phyloP scores from a whole-genome alignment of 495 filamentous ascomycete genomes.

The Mytilinidion resinicola region DNA sequence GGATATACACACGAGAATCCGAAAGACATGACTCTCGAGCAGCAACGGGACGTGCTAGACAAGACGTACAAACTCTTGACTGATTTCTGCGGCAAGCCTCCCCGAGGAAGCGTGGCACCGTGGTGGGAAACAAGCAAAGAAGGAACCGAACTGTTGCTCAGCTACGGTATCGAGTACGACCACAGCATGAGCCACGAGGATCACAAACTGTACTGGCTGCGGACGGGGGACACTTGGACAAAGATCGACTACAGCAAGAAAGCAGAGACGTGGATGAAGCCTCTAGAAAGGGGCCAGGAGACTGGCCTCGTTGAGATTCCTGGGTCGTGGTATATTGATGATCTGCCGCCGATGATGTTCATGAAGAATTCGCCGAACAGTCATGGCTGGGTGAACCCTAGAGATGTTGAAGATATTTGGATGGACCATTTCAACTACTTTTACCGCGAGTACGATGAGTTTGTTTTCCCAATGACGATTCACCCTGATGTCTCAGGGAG shows the following conservation, averaged over 20 bases:
- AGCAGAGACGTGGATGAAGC: constrained; percentile 53
- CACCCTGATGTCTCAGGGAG: constrained; percentile 56
- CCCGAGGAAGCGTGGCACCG: constrained; percentile 56
- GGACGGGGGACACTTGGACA: constrained; percentile 42
- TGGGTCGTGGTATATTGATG: constrained; percentile 52
- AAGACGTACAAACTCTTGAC: constrained; percentile 68
- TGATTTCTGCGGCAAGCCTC: constrained; percentile 66
- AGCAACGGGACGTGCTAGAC: constrained; percentile 68
- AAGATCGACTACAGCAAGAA: constrained; percentile 48
- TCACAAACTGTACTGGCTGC: constrained; percentile 51
- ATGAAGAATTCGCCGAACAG: constrained; percentile 47
- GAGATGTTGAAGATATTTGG: constrained; percentile 53
- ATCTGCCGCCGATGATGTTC: constrained; percentile 54
- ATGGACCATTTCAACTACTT: constrained; percentile 54
- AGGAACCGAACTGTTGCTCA: constrained; percentile 44
- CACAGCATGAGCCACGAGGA: constrained; percentile 40
- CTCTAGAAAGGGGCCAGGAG: constrained; percentile 40
- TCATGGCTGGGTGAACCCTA: constrained; percentile 53
- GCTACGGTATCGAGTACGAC: constrained; percentile 40
- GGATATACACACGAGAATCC: constrained; percentile 76
- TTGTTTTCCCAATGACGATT: constrained; percentile 56
- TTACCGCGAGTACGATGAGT: constrained; percentile 56
- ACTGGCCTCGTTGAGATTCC: constrained; percentile 53
- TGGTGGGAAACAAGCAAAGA: constrained; percentile 49
- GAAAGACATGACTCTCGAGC: constrained; percentile 61